phyloP scores from a whole-genome alignment of 306 rosid species.

The Pyrus betulifolia region DNA sequence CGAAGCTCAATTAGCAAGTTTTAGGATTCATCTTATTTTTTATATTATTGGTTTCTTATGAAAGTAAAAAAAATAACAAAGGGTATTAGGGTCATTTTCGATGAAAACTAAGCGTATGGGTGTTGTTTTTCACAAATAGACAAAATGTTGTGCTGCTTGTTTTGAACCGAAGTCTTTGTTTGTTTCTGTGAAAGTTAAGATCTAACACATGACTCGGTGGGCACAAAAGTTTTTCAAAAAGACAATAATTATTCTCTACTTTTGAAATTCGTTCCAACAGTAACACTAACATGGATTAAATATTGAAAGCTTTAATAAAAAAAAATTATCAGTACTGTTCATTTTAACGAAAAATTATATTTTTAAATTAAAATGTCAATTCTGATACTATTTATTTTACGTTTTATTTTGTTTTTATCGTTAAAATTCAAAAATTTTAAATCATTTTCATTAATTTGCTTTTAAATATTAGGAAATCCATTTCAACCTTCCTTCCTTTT shows the following conservation, averaged over 20 bases:
- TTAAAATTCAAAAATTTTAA: no score
- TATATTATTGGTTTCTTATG: background rate
- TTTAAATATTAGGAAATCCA: background rate
- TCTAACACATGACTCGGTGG: constrained; percentile 8
- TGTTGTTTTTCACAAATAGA: background rate
- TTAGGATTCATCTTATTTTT: no score
- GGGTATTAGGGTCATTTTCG: background rate
- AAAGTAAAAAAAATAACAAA: background rate
- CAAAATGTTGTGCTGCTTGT: background rate
- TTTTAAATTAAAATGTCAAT: no score
- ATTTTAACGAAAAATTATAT: no score
- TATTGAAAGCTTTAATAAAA: background rate
- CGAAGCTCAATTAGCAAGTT: background rate
- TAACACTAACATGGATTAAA: background rate
- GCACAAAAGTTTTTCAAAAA: background rate
- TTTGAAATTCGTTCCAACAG: background rate
- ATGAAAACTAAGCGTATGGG: background rate
- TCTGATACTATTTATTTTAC: no score
- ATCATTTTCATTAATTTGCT: no score
- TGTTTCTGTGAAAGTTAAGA: constrained; percentile 16
- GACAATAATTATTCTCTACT: background rate
- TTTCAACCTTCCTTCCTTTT: background rate
- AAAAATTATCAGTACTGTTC: no score
- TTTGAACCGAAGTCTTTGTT: constrained; percentile 8
- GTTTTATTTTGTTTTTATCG: no score